These are phyloP conservation scores for Candida tallmaniae DNA, from an alignment of 805 yeast genomes.

Conservation along the genomic window DNA sequence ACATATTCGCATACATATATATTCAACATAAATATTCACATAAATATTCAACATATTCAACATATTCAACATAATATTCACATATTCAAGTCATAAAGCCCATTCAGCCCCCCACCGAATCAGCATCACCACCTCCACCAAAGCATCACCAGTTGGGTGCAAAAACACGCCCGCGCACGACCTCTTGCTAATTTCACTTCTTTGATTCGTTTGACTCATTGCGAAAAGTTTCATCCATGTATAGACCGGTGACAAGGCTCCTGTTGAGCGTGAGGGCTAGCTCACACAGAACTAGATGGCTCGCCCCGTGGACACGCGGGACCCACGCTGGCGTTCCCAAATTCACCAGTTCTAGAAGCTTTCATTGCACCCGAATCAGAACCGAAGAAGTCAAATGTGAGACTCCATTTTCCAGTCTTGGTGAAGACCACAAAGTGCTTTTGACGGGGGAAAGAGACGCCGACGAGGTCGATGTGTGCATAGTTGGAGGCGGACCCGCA, in stretches of 20 bases:
- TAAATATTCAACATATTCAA: no score
- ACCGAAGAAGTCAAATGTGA: not conserved
- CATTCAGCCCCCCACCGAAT: no score
- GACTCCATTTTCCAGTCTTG: not conserved
- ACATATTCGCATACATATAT: no score
- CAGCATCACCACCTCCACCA: not conserved
- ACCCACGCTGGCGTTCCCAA: no score
- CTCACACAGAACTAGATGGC: no score
- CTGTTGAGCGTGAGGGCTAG: not conserved
- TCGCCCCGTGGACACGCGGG: no score
- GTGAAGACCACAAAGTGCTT: conserved; percentile 6
- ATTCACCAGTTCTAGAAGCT: not conserved
- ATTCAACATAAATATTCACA: no score
- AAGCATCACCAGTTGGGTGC: not conserved
- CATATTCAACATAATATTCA: no score
- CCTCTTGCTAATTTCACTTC: not conserved
- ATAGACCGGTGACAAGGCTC: not conserved
- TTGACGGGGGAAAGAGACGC: conserved; percentile 66
- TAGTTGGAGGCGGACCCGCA: conserved; percentile 98
- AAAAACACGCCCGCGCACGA: not conserved
- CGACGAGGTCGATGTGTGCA: conserved; percentile 89
- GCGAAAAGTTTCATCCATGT: not conserved
- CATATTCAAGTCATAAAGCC: no score
- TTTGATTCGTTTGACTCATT: conserved; percentile 5
- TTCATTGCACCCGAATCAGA: not conserved